Conservation (phyloP, 176 grass and related monocot species). For the Aechmea fasciata region DNA sequence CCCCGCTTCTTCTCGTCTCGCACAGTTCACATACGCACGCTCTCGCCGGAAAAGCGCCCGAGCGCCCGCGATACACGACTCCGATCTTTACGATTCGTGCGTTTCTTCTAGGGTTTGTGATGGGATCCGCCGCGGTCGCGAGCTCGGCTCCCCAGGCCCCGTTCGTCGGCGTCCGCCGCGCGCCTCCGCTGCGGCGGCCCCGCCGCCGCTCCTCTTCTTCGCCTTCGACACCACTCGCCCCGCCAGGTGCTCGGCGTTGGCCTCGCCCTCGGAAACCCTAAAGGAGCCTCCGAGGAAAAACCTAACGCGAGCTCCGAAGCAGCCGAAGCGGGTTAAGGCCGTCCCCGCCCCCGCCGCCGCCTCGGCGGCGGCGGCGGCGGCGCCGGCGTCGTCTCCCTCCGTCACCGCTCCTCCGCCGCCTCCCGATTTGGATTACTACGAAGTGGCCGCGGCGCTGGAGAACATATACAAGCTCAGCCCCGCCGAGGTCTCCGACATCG, state of each 20-base stretch:
- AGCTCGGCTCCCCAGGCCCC: constrained; percentile 26
- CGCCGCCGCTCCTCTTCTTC: constrained; percentile 23
- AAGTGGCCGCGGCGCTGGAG: constrained; percentile 81
- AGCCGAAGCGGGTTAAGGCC: neutral
- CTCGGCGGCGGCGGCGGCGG: constrained; percentile 3
- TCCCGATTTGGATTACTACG: constrained; percentile 46
- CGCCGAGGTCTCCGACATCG: constrained; percentile 29
- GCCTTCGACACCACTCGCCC: constrained; percentile 17
- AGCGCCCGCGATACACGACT: constrained; percentile 11
- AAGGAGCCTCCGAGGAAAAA: constrained; percentile 25
- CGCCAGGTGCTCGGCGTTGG: constrained; percentile 48
- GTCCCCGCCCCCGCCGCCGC: neutral
- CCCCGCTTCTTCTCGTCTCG: constrained; percentile 11
- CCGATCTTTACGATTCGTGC: neutral
- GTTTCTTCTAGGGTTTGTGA: neutral
- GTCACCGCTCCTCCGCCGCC: neutral
- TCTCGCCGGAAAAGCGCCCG: neutral
- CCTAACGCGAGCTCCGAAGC: constrained; percentile 20
- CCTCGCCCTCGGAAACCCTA: constrained; percentile 23
- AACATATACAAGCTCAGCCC: constrained; percentile 91
- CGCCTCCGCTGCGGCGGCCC: constrained; percentile 22
- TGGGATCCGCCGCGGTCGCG: constrained; percentile 38
- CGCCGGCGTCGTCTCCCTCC: constrained; percentile 14
- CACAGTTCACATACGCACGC: neutral
- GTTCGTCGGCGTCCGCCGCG: constrained; percentile 24